Evolutionary conservation across 2,329 filamentous ascomycete genomes (phyloP), one percentile per base, ranked within the genome.

Genomic region (Ophiocordyceps camponoti-rufipedis): DNA sequence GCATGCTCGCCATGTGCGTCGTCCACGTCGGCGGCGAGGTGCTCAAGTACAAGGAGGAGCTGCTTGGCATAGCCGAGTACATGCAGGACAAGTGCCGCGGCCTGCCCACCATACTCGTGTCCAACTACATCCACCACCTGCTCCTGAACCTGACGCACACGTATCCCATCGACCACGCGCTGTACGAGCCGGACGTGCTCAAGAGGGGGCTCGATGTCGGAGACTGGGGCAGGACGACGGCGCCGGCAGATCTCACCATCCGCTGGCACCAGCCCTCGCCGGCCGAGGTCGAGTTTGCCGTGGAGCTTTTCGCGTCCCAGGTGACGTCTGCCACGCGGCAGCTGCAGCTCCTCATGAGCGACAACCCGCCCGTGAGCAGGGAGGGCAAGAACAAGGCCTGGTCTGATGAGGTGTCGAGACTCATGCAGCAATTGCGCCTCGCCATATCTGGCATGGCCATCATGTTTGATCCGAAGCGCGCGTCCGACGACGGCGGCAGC

Each of bases 321-420:
- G 81, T 83, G 6, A 77, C 77, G 47, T 79, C 76, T 39, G 88
- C 89, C 2, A 74, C 89, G 48, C 69, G 79, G 47, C 78, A 85
- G 49, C 66, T 98, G 12, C 75, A 77, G 50, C 75, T 80, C 8
- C 71, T 98, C n/a, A 93, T 86, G 56, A 80, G 84, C 49, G 80
- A 85, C 42, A 75, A 82, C 33, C 82, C 87, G 1, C 81, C 79
- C 2, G 81, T 96, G 45, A 93, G 87, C 61, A 77, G 89, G 47
- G 89, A 88, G 52, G 91, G 91, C 35, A 94, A 89, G 59, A 93
- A 94, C 53, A 98, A 96, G 62, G 89, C 95, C 55, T 98, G 91
- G 91, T 95, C 89, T 0, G 91, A 98, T 59, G 93, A 98, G 59
- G 82, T 96, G 28, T 89, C 87, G 2, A 72, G 91, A 46, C 86